Conservation (phyloP, 129 eudicot species). For the Mikania micrantha region DNA sequence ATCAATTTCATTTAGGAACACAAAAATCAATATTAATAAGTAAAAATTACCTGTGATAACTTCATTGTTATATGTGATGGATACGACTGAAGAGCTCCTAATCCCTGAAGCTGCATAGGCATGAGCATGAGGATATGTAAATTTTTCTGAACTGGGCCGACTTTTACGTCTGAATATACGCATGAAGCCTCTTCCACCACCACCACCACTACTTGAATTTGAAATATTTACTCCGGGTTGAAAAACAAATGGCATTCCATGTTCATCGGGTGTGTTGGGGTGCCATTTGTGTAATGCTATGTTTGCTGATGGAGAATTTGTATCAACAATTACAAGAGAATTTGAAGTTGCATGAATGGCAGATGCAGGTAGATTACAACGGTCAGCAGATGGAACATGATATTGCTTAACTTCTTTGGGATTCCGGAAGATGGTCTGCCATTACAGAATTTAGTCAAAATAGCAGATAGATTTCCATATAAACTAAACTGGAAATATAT, state of each 20-base stretch:
- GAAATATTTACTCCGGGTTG: slow-evolving; percentile 61
- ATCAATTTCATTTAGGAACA: background rate
- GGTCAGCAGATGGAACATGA: slow-evolving; percentile 61
- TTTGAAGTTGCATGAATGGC: slow-evolving; percentile 78
- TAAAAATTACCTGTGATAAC: slow-evolving; percentile 61
- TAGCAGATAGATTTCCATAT: too few species aligned
- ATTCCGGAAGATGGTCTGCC: slow-evolving; percentile 81
- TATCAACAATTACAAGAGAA: slow-evolving; percentile 69
- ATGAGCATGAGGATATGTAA: slow-evolving; percentile 73
- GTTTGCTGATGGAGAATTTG: slow-evolving; percentile 66
- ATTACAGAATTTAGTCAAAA: slow-evolving; percentile 4
- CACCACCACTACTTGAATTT: slow-evolving; percentile 50
- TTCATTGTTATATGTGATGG: slow-evolving; percentile 68
- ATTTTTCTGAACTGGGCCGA: slow-evolving; percentile 38
- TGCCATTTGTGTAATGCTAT: slow-evolving; percentile 94
- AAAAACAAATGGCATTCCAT: slow-evolving; percentile 76
- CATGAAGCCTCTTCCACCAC: slow-evolving; percentile 60
- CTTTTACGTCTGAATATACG: slow-evolving; percentile 62
- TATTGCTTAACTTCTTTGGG: slow-evolving; percentile 71
- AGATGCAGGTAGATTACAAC: slow-evolving; percentile 91
- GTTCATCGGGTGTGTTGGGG: slow-evolving; percentile 93
- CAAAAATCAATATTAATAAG: background rate
- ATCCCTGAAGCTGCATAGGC: slow-evolving; percentile 73
- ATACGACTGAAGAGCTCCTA: slow-evolving; percentile 55
- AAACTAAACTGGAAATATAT: too few species aligned